Percentiles rank a stretch among this genome's conserved stretches.
These are phyloP conservation scores for Chrysoporthe cubensis DNA, from an alignment of 2,329 filamentous ascomycete genomes.

Conservation along the genomic window DNA sequence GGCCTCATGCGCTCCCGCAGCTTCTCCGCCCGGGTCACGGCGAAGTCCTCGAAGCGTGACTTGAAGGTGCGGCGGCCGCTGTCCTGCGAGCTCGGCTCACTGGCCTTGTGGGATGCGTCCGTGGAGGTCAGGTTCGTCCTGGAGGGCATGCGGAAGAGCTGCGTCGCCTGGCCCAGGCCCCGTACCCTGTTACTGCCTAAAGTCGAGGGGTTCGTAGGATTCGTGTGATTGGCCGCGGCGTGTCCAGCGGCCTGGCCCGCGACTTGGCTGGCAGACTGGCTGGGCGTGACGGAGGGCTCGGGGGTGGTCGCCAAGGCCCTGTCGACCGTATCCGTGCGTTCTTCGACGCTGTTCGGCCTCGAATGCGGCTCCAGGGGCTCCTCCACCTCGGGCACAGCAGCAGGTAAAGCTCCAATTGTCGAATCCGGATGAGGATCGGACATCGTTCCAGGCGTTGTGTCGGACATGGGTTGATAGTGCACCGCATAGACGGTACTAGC, in stretches of 20 bases:
- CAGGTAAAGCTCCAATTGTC: constrained; percentile 21
- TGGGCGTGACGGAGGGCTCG: constrained; percentile 28
- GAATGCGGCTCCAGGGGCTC: constrained; percentile 35
- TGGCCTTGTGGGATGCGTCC: constrained; percentile 14
- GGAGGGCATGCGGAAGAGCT: constrained; percentile 35
- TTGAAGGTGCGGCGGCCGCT: constrained; percentile 58
- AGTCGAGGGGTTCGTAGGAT: constrained; percentile 6
- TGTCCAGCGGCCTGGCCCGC: constrained; percentile 17
- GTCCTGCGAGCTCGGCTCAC: constrained; percentile 28
- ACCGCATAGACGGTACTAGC: constrained; percentile 68
- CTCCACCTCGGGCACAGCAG: constrained; percentile 40
- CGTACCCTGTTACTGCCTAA: constrained; percentile 36
- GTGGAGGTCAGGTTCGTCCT: constrained; percentile 18
- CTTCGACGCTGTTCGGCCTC: constrained; percentile 13
- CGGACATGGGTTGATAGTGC: constrained; percentile 62
- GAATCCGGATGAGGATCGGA: constrained; percentile 39
- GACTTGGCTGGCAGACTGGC: constrained; percentile 30
- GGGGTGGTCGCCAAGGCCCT: constrained; percentile 22
- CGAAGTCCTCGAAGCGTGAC: constrained; percentile 63
- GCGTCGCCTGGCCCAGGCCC: constrained; percentile 37
- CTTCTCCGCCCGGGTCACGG: constrained; percentile 62
- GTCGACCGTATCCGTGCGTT: constrained; percentile 21
- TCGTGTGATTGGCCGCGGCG: not conserved
- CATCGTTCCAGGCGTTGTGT: constrained; percentile 52
- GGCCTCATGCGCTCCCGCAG: constrained; percentile 60